A percentile compares a stretch with the other conserved stretches of the same genome.
These are phyloP conservation scores for Lithocarpus polystachyus DNA, from an alignment of 306 rosid genomes.

Conservation along the genomic window DNA sequence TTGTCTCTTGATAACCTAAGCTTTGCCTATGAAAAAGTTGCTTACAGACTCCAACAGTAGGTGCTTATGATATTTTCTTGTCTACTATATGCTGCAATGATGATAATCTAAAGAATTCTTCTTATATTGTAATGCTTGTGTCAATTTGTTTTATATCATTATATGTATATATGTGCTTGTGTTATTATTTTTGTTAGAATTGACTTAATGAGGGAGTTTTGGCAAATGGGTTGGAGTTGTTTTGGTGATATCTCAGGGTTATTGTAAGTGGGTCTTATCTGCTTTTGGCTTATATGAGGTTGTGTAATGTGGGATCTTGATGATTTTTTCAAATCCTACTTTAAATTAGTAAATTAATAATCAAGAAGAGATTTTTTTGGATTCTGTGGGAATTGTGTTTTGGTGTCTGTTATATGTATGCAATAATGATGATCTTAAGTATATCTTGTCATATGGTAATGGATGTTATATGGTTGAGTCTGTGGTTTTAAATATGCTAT, in stretches of 20 bases:
- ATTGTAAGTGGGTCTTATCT: neutral
- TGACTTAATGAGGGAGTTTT: neutral
- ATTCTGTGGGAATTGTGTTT: neutral
- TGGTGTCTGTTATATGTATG: neutral
- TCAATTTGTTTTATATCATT: too few relatives aligned
- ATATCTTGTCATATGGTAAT: too few relatives aligned
- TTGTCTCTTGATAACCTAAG: too few relatives aligned
- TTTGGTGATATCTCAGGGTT: neutral
- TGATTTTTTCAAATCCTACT: neutral
- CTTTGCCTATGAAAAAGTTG: too few relatives aligned
- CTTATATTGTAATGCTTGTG: too few relatives aligned
- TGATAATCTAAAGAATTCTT: too few relatives aligned
- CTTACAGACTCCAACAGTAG: too few relatives aligned
- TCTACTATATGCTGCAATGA: too few relatives aligned
- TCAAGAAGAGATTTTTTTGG: neutral
- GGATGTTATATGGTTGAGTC: neutral
- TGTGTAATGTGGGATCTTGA: neutral
- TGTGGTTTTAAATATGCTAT: neutral
- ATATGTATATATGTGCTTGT: too few relatives aligned
- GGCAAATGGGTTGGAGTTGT: neutral
- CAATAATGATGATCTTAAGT: neutral
- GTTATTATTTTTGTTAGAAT: too few relatives aligned
- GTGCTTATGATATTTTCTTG: too few relatives aligned
- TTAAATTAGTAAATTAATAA: too few relatives aligned
- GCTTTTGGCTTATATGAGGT: constrained; percentile 1